Percentiles rank a stretch among this genome's conserved stretches.
Conservation (phyloP, 257 asterid genomes). For the Solanum clarkiae region DNA sequence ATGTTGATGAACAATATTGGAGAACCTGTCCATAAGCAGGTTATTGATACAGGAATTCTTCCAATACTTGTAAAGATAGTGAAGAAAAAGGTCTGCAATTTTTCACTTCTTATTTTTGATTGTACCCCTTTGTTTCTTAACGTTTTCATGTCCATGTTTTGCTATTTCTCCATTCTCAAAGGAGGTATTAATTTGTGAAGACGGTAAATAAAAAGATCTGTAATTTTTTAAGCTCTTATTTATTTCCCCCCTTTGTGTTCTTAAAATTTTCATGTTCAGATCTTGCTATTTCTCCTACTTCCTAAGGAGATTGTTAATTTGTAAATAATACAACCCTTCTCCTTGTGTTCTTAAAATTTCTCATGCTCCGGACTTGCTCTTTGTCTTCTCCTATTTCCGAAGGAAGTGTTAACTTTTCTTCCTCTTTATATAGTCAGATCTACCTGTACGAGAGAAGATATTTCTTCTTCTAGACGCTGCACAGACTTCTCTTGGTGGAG, state of each 20-base stretch:
- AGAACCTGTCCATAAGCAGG: conserved; percentile 84
- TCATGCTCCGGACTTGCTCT: no score
- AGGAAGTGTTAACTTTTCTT: background rate
- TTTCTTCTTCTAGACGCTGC: conserved; percentile 93
- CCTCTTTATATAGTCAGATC: conserved; percentile 48
- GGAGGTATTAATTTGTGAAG: conserved; percentile 35
- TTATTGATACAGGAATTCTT: conserved; percentile 67
- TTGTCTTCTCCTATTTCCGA: background rate
- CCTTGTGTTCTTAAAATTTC: no score
- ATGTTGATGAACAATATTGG: conserved; percentile 91
- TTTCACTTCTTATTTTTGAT: background rate
- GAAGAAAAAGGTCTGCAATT: conserved; percentile 64
- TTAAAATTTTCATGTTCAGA: background rate
- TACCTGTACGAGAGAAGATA: conserved; percentile 69
- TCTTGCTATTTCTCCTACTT: background rate
- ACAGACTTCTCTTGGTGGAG: conserved; percentile 95
- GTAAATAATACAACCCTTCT: no score
- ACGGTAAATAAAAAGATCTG: conserved; percentile 81
- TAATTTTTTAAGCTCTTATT: background rate
- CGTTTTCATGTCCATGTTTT: background rate
- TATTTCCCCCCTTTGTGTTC: background rate
- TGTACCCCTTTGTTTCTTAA: background rate
- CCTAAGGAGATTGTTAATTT: no score
- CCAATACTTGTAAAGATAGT: conserved; percentile 79
- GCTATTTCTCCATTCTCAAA: background rate